These are phyloP conservation scores for Chaetoscypha palmicola DNA, from an alignment of 2,329 filamentous ascomycete species.

Conservation along the genomic window DNA sequence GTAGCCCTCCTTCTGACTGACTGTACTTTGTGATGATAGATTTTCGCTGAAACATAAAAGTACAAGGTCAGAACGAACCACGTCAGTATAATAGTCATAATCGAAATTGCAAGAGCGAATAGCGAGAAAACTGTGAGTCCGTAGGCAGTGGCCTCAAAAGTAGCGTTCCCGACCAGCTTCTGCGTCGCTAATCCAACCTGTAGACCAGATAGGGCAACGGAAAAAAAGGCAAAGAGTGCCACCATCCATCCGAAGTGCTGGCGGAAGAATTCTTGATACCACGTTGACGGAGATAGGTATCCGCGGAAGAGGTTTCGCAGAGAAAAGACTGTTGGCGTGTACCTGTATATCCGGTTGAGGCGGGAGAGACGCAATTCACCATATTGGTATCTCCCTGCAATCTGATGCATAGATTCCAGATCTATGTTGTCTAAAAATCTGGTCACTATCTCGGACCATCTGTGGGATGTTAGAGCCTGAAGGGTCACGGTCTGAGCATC, in stretches of 20 bases:
- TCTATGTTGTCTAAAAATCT: too few species aligned
- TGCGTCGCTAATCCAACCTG: slow-evolving; percentile 38
- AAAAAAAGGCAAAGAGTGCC: slow-evolving; percentile 34
- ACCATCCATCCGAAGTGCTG: slow-evolving; percentile 39
- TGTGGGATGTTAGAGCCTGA: too few species aligned
- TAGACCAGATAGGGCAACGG: slow-evolving; percentile 41
- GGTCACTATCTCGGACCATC: too few species aligned
- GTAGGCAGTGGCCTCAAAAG: not conserved
- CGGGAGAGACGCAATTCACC: slow-evolving; percentile 32
- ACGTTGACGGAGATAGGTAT: slow-evolving; percentile 17
- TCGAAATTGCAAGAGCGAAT: too few species aligned
- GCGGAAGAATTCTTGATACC: slow-evolving; percentile 38
- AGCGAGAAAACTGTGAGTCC: not conserved
- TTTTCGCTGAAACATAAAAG: too few species aligned
- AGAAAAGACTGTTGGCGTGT: slow-evolving; percentile 2
- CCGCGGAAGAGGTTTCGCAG: slow-evolving; percentile 9
- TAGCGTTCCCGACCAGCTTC: slow-evolving; percentile 7
- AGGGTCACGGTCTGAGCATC: too few species aligned
- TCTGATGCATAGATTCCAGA: too few species aligned
- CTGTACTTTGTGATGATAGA: too few species aligned
- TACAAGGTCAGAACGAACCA: too few species aligned
- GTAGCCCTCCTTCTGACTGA: too few species aligned
- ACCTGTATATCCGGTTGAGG: slow-evolving; percentile 25
- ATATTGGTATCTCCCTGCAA: slow-evolving; percentile 29
- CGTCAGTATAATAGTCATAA: too few species aligned